Conservation (phyloP, 768 basidiomycete species). For the Psilocybe azurescens region DNA sequence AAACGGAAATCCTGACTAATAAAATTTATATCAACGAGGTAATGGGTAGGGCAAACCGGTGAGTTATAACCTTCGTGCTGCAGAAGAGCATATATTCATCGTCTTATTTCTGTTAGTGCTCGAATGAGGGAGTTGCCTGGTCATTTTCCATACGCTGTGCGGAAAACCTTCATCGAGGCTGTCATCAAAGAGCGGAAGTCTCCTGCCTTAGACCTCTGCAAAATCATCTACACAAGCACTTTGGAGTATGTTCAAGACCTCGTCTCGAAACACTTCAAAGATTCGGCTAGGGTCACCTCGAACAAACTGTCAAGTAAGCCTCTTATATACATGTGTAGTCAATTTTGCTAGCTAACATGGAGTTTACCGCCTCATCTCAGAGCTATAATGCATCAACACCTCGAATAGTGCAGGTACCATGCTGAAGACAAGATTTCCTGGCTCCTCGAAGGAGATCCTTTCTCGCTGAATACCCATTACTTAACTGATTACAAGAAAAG, state of each 20-base stretch:
- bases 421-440: conserved; percentile 49
- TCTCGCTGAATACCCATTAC: conserved; percentile 58
- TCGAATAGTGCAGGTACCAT: conserved; percentile 44
- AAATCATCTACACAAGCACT: conserved; percentile 41
- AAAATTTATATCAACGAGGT: conserved; percentile 61
- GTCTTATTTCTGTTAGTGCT: conserved; percentile 44
- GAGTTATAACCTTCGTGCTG: conserved; percentile 22
- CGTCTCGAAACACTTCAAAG: conserved; percentile 52
- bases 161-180: conserved; percentile 50
- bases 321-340: neutral
- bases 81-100: neutral
- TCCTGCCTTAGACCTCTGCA: conserved; percentile 54
- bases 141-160: conserved; percentile 68
- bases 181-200: conserved; percentile 52
- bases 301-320: conserved; percentile 48
- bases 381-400: conserved; percentile 48
- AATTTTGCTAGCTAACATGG: neutral
- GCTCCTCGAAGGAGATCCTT: conserved; percentile 57
- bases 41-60: conserved; percentile 50
- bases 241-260: conserved; percentile 44
- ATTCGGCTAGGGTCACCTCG: conserved; percentile 56
- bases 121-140: conserved; percentile 75
- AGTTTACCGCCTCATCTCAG: conserved; percentile 9
- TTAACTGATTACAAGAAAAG: conserved; percentile 46
- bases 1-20: neutral